Percentiles rank a stretch among this genome's conserved stretches.
Conservation (phyloP, 306 rosid genomes). For the Morella rubra region DNA sequence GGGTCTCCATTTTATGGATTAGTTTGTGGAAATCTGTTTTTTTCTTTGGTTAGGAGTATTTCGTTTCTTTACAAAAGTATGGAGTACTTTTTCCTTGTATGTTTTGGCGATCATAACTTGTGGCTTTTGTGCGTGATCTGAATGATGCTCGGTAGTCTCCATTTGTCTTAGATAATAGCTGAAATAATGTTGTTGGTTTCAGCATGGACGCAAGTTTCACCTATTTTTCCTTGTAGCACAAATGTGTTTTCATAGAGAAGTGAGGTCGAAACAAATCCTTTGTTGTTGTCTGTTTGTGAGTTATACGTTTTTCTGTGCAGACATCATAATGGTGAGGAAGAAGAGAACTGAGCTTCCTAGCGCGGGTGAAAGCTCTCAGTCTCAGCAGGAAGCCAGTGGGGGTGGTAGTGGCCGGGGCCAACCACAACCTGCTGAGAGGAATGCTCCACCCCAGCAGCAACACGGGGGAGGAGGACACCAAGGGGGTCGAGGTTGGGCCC, state of each 20-base stretch:
- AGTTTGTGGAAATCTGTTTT: no score
- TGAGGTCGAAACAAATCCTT: not conserved
- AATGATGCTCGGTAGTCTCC: not conserved
- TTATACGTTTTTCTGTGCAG: conserved; percentile 23
- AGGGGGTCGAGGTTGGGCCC: conserved; percentile 66
- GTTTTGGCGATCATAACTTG: not conserved
- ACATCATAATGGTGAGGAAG: conserved; percentile 67
- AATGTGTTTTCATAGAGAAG: not conserved
- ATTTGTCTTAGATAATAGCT: not conserved
- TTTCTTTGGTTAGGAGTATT: not conserved
- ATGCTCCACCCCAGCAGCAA: conserved; percentile 45
- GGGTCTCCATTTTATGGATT: not conserved
- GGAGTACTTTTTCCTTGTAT: not conserved
- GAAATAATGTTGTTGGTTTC: not conserved
- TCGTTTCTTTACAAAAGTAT: not conserved
- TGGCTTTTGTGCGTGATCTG: not conserved
- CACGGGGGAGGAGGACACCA: conserved; percentile 49
- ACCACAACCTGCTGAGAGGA: conserved; percentile 56
- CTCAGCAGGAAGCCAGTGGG: conserved; percentile 34
- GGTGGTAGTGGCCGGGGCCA: conserved; percentile 49
- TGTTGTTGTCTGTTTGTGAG: not conserved
- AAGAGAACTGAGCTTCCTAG: conserved; percentile 60
- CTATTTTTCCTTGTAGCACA: not conserved
- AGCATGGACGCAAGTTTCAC: not conserved
- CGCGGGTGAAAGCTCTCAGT: conserved; percentile 67